Base-by-base conservation (phyloP, 805 yeast species). In the Sugiyamaella smithiae region DNA sequence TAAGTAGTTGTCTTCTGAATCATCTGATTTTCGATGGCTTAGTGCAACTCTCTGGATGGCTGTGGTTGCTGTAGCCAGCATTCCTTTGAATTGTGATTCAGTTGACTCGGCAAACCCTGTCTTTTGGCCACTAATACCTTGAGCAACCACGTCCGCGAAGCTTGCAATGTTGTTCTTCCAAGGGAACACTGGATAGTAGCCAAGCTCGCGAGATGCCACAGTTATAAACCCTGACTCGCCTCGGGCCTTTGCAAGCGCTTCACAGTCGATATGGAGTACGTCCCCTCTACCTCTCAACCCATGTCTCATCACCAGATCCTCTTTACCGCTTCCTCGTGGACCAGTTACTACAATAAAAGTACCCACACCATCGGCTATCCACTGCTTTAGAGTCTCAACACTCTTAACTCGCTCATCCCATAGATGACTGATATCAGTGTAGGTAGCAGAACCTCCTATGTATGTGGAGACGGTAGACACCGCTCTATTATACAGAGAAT, bases 281-380 rank as follows among this genome's bases (percentile, higher is more conserved):
- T 84, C 82, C 1, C 74, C 72, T 45, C 89, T 77, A 24, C 73
- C 79, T 42, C 73, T 68, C 40, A 88, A 70, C 1, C 85, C 82
- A 59, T 83, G 80, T 38, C 81, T 81, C 61, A 84, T 67, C 3
- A 91, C 89, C 51, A 88, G 69, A 51, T 82, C 91, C 51, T 82
- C 77, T 59, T 93, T 91, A 19, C 98, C 99, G n/a, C 95, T 82
- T 4, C 99, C 99, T 55, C 88, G 77, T 4, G 99, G 98, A 9
- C 99, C 99, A 53, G 83, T 80, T 2, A 93, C 82, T 2, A 93
- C 80, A 22, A 91, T 89, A 62, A 89, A 93, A 1, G 97, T 88
- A 63, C 85, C 84, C n/a, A 82, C 81, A 53, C 89, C 90, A 64
- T 93, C 99, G 50, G 81, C 82, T 4, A 93, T 70, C 93, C 95